These are phyloP conservation scores for Phtheirospermum japonicum DNA, from an alignment of 257 asterid species.

Conservation along the genomic window DNA sequence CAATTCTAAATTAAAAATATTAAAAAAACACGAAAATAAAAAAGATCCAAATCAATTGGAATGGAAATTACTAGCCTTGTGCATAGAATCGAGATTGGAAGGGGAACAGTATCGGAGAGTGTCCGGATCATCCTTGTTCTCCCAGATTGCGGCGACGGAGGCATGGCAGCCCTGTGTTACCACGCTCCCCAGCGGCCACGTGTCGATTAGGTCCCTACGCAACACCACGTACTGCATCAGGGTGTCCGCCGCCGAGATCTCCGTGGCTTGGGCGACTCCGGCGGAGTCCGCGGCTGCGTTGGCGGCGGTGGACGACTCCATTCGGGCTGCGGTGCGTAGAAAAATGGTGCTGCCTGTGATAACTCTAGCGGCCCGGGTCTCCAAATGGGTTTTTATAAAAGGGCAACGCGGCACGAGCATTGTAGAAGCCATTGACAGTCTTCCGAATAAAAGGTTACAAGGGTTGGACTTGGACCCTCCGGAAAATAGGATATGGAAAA, in stretches of 20 bases:
- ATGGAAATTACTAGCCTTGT: slow-evolving; percentile 44
- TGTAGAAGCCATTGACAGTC: slow-evolving; percentile 31
- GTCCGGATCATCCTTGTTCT: slow-evolving; percentile 62
- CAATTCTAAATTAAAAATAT: neutral
- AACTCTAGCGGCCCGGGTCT: slow-evolving; percentile 21
- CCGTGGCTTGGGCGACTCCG: slow-evolving; percentile 25
- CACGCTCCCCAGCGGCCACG: slow-evolving; percentile 93
- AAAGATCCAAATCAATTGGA: neutral
- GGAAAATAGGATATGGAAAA: too few relatives aligned
- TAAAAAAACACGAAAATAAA: neutral
- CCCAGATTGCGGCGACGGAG: slow-evolving; percentile 84
- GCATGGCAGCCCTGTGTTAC: slow-evolving; percentile 98
- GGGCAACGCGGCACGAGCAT: slow-evolving; percentile 35
- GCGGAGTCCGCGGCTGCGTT: slow-evolving; percentile 29
- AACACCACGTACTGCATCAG: slow-evolving; percentile 84
- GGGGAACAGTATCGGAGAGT: slow-evolving; percentile 14
- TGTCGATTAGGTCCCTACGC: slow-evolving; percentile 80
- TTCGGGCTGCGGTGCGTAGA: slow-evolving; percentile 31
- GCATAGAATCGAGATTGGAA: neutral
- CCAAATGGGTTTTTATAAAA: slow-evolving; percentile 18
- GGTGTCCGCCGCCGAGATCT: slow-evolving; percentile 42
- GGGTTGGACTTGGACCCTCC: neutral
- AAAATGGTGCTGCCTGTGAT: slow-evolving; percentile 20
- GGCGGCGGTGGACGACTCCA: slow-evolving; percentile 44
- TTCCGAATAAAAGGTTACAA: neutral